Evolutionary conservation across 192 early-diverging fungal genomes (phyloP).

Genomic region (Coemansia sp.): DNA sequence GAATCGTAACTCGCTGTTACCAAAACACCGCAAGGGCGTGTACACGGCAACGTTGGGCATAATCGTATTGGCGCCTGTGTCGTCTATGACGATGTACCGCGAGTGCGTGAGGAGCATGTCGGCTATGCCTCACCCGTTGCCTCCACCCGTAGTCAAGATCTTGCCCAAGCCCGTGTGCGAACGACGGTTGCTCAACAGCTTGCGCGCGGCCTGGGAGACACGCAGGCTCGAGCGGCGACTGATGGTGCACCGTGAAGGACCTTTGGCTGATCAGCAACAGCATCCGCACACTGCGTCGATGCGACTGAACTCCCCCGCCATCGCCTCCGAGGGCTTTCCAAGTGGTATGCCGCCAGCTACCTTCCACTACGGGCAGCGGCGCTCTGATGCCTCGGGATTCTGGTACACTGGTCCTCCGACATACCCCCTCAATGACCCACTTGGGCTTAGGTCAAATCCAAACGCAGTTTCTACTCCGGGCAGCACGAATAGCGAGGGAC

Average conservation of each 20-base stretch:
- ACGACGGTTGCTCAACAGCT: slow-evolving; percentile 24
- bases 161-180: slow-evolving; percentile 41
- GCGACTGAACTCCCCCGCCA: background rate
- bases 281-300: background rate
- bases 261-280: background rate
- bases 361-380: slow-evolving; percentile 10
- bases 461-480: slow-evolving; percentile 24
- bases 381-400: background rate
- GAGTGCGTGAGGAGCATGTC: slow-evolving; percentile 19
- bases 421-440: slow-evolving; percentile 2
- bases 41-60: slow-evolving; percentile 38
- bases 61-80: slow-evolving; percentile 28
- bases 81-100: slow-evolving; percentile 11
- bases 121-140: slow-evolving; percentile 33
- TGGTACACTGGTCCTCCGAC: slow-evolving; percentile 6
- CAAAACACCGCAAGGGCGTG: slow-evolving; percentile 15
- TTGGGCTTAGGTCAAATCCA: background rate
- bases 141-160: slow-evolving; percentile 39
- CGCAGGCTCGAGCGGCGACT: slow-evolving; percentile 19
- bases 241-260: background rate
- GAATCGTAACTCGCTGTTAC: background rate
- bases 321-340: background rate
- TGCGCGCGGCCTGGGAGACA: slow-evolving; percentile 30
- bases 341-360: background rate
- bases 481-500: slow-evolving; percentile 27